Evolutionary conservation across 225 moss, liverwort and hornwort species (phyloP), one percentile per base, ranked within the genome.

Genomic region (Anthoceros angustus): DNA sequence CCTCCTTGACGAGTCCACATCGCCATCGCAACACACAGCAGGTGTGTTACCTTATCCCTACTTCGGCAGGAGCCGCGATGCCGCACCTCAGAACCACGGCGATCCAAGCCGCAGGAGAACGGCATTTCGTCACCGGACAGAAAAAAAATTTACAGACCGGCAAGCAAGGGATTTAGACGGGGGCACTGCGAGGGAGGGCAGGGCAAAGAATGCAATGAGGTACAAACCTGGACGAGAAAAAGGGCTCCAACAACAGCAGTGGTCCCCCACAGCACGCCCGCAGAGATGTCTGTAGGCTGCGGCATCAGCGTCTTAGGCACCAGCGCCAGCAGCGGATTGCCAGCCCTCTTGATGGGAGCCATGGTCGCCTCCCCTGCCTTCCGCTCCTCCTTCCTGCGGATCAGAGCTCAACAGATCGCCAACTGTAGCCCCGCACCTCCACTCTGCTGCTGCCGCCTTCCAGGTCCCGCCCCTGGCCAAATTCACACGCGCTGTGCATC

Each of bases 331-430:
- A 55, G 55, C 23, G 55, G 55, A 23, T 55, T 55, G 55, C 55
- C 55, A 9, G 55, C 55, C 55, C 55, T 55, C 55, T 55, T 55
- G 55, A 55, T 55, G 55, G 55, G 55, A 55, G 55, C 55, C 55
- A 55, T 55, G 14, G 55, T 23, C 55, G 7, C 1, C 16, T 55
- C 55, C 32, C 1, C 55, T 15, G 0, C 55, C 55, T 46, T 11
- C 16, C 45, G 12, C 45, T 46, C 45, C 45, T 46, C 45, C 45
- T 46, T 18, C 55, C 55, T 55, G 55, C 23, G 55, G n/a, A 7
- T 55, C 55, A 55, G n/a, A 46, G 45, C 45, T 46, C 45, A 11
- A 46, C 11, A 46, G 11, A 16, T 11, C 16, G 11, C 16, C 11
- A 11, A 46, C 11, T 11, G 16, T 5, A 6, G 45, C 45, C 45